These are phyloP conservation scores for Hymenoscyphus repandus DNA, from an alignment of 2,329 filamentous ascomycete genomes.

Conservation along the genomic window DNA sequence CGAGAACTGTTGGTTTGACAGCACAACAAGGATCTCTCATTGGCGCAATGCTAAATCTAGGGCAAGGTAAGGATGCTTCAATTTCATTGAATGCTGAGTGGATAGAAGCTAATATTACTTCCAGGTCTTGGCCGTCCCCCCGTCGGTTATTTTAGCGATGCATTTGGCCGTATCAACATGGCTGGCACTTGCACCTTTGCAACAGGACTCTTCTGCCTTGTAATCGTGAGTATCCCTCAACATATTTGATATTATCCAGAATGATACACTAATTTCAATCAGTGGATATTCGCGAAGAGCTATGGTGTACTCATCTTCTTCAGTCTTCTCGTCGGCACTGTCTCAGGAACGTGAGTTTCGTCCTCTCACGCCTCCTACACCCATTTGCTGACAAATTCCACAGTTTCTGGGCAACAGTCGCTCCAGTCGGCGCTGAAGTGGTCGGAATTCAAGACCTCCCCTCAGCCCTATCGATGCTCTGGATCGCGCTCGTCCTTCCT, in stretches of 20 bases:
- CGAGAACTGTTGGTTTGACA: slow-evolving; percentile 59
- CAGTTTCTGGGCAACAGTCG: slow-evolving; percentile 61
- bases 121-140: slow-evolving; percentile 60
- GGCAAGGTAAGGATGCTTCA: slow-evolving; percentile 36
- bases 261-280: neutral
- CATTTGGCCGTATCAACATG: slow-evolving; percentile 68
- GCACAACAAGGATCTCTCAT: slow-evolving; percentile 64
- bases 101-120: neutral
- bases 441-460: slow-evolving; percentile 66
- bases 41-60: slow-evolving; percentile 67
- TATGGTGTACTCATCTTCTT: slow-evolving; percentile 69
- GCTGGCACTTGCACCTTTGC: slow-evolving; percentile 59
- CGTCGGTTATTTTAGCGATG: slow-evolving; percentile 69
- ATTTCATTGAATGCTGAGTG: slow-evolving; percentile 1
- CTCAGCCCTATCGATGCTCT: slow-evolving; percentile 63
- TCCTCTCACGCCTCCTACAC: neutral
- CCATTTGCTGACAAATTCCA: neutral
- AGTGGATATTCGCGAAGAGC: slow-evolving; percentile 61
- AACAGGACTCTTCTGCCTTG: slow-evolving; percentile 58
- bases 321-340: slow-evolving; percentile 57
- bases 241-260: neutral
- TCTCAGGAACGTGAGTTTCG: slow-evolving; percentile 53
- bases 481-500: slow-evolving; percentile 66
- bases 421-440: slow-evolving; percentile 67
- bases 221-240: slow-evolving; percentile 37